Evolutionary conservation across 228 moss, liverwort and hornwort species (phyloP).

Genomic region (Sphagnum magellanicum): DNA sequence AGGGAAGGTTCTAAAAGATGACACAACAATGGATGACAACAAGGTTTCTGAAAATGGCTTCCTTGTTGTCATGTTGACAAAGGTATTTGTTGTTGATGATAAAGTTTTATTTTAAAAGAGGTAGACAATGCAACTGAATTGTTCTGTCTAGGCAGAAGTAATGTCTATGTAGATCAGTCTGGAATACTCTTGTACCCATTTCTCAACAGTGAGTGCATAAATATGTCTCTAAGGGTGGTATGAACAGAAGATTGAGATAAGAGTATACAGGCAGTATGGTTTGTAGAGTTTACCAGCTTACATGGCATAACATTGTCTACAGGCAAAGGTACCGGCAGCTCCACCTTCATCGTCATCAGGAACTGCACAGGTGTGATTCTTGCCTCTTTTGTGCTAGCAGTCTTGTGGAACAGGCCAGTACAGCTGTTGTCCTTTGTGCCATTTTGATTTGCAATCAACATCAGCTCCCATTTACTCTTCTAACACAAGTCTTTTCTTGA

Average conservation of each 20-base stretch:
- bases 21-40: slow-evolving; percentile 52
- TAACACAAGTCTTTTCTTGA: neutral
- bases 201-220: too few species aligned
- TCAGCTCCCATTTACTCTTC: neutral
- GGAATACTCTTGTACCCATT: too few species aligned
- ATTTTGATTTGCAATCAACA: neutral
- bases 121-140: neutral
- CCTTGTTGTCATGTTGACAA: slow-evolving; percentile 57
- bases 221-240: too few species aligned
- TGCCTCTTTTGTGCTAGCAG: neutral
- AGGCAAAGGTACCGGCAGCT: slow-evolving; percentile 9
- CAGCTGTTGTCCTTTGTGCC: neutral
- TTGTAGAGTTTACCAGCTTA: neutral
- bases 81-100: slow-evolving; percentile 13
- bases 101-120: too few species aligned
- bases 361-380: slow-evolving; percentile 3
- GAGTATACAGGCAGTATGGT: neutral
- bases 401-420: neutral
- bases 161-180: too few species aligned
- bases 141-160: too few species aligned
- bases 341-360: slow-evolving; percentile 11
- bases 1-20: slow-evolving; percentile 59
- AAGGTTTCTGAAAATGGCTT: slow-evolving; percentile 60
- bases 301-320: neutral
- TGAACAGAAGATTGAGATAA: too few species aligned